Evolutionary conservation across 2,329 filamentous ascomycete genomes (phyloP), one percentile per base, ranked within the genome.

Genomic region (Magnaporthiopsis incrustans): DNA sequence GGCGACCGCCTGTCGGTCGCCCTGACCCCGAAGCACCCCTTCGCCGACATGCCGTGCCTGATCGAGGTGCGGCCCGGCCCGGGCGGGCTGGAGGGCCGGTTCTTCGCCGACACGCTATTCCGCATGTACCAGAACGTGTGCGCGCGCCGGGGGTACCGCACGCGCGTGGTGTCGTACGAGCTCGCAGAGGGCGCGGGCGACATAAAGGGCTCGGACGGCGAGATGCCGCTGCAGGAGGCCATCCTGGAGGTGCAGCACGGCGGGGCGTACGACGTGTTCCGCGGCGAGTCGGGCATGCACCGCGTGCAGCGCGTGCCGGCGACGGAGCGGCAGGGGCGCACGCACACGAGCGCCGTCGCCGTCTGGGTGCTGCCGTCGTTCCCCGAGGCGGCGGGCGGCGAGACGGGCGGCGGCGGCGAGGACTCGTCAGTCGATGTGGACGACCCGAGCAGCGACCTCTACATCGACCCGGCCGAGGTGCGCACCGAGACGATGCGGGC

Each of bases 351-450:
- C 72, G 93, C 93, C 15, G 94, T 92, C 3, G 92, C 90, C 7
- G 91, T 99, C 0, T 90, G 97, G 83, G 92, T 99, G 2, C 81
- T 99, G 35, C 95, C 95, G 0, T 92, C 88, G 61, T 89, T 98
- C 64, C 87, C 90, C 0, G 82, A 86, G 30, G 77, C 73, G 56
- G n/a, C n/a, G n/a, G n/a, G n/a, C n/a, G 79, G 79, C 53, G 77
- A 79, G 61, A 81, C 84, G 35, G 75, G 32, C 18, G 33, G 11
- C 33, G 33, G 11, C 33, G 27, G 7, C 33, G 56, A 22, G 26
- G 14, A 25, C 26, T 3, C n/a, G 26, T n/a, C 81, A 60, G 61
- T 63, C 15, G 86, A 92, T 73, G 83, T 90, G 68, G 88, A 94
- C 67, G 89, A 98, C 70, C 94, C 94, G 0, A 89, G 88, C 64